phyloP scores from a whole-genome alignment of 2,329 filamentous ascomycete species.

The Cladosporium sp. region DNA sequence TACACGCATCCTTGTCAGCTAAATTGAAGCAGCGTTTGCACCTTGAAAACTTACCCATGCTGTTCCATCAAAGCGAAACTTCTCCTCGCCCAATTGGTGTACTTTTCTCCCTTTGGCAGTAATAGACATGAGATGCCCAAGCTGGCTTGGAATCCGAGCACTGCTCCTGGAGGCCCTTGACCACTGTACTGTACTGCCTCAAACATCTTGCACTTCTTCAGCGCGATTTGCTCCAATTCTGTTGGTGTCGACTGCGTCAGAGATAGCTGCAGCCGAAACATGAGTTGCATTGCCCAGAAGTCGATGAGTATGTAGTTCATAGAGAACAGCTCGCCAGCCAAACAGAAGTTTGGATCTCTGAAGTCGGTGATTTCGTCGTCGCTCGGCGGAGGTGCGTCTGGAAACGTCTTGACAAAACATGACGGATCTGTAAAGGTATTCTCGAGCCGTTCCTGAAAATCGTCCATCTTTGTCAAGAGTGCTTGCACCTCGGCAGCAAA shows the following conservation, averaged over 20 bases:
- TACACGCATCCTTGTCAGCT: slow-evolving; percentile 35
- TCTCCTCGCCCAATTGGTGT: slow-evolving; percentile 73
- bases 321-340: slow-evolving; percentile 65
- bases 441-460: slow-evolving; percentile 49
- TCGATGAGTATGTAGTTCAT: slow-evolving; percentile 73
- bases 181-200: slow-evolving; percentile 68
- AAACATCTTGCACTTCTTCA: slow-evolving; percentile 71
- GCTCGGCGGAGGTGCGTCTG: slow-evolving; percentile 43
- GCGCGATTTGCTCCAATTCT: slow-evolving; percentile 57
- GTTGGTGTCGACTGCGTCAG: slow-evolving; percentile 39
- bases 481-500: slow-evolving; percentile 58
- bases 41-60: slow-evolving; percentile 60
- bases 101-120: slow-evolving; percentile 67
- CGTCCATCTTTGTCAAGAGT: slow-evolving; percentile 48
- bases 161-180: slow-evolving; percentile 62
- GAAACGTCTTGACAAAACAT: slow-evolving; percentile 62
- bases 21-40: not conserved
- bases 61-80: slow-evolving; percentile 77
- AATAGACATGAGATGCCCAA: slow-evolving; percentile 75
- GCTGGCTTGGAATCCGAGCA: slow-evolving; percentile 70
- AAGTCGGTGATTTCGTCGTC: slow-evolving; percentile 69
- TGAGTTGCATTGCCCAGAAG: slow-evolving; percentile 71
- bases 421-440: slow-evolving; percentile 57
- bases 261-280: slow-evolving; percentile 73
- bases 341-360: slow-evolving; percentile 65